Evolutionary conservation across 2,329 filamentous ascomycete species (phyloP), one percentile per base, ranked within the genome.

Genomic region (Xylaria sp.): DNA sequence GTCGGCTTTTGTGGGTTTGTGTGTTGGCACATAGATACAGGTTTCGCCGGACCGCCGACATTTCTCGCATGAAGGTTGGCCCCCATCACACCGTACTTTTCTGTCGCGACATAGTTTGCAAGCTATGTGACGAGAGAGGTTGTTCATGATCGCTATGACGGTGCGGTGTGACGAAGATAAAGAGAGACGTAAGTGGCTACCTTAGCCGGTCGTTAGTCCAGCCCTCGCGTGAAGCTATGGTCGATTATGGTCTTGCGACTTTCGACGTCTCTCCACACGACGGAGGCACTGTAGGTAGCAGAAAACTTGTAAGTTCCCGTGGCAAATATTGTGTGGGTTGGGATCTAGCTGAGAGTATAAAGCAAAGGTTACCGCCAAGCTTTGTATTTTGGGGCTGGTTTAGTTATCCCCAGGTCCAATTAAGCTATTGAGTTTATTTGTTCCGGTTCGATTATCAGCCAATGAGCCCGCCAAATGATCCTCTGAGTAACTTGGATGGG

Each of bases 31-130:
- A 56, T 75, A 75, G n/a, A 75, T 54, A 63, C 74, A 75, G 17
- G 64, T 54, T 46, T 75, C 73, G 51, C 72, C 73, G 1, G 70
- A 70, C 17, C 73, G 68, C 49, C 69, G 68, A 36, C 74, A 75
- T 36, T 75, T 75, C 42, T 75, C 74, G 38, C 74, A 75, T 1
- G 69, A 49, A 20, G 73, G 73, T 38, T 74, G 70, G 3, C 67
- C 72, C n/a, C 73, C 72, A 65, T 72, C 70, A 63, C 72, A 75
- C 31, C 73, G 69, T 48, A 74, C 73, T 59, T 73, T 74, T 46
- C 74, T 68, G 65, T 74, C 74, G 59, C 72, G 71, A 61, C 72
- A 74, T 69, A 69, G 62, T 71, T 71, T 74, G 38, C 69, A 74
- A 20, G 69, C 71, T 69, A 73, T 74, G 63, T 72, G 69, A 33